phyloP scores from a whole-genome alignment of 176 grass and related monocot species.

The Aegilops umbellulata region DNA sequence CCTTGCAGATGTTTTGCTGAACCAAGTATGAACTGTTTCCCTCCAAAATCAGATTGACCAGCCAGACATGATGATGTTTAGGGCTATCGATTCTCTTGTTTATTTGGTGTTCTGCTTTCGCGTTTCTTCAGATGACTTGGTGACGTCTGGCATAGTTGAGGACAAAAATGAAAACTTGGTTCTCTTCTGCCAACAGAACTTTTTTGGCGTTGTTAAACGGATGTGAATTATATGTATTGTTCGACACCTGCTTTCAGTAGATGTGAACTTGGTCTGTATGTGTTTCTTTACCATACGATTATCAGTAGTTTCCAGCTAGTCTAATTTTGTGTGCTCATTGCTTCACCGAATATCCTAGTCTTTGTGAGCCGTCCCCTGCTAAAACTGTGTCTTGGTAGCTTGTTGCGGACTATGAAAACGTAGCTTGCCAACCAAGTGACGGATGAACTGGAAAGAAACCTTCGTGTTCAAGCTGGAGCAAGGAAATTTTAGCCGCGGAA shows the following conservation, averaged over 20 bases:
- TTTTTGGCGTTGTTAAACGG: neutral
- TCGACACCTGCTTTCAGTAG: neutral
- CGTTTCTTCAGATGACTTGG: neutral
- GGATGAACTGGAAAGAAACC: too few species aligned
- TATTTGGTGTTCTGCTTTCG: neutral
- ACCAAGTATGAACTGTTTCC: neutral
- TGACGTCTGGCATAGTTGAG: neutral
- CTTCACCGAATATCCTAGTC: too few species aligned
- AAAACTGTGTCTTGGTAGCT: too few species aligned
- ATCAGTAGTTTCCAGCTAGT: too few species aligned
- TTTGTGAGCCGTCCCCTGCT: too few species aligned
- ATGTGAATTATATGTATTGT: neutral
- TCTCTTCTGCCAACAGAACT: neutral
- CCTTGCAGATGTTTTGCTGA: too few species aligned
- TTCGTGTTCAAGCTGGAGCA: too few species aligned
- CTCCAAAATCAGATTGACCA: slow-evolving; percentile 10
- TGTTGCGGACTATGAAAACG: too few species aligned
- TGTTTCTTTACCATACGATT: neutral
- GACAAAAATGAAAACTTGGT: neutral
- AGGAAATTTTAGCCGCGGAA: too few species aligned
- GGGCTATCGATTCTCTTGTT: neutral
- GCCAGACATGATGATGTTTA: neutral
- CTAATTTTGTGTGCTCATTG: too few species aligned
- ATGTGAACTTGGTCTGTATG: neutral
- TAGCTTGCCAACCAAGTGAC: too few species aligned